Base-by-base conservation (phyloP, 371 early-diverging fungal species). In the Entomophthora muscae region DNA sequence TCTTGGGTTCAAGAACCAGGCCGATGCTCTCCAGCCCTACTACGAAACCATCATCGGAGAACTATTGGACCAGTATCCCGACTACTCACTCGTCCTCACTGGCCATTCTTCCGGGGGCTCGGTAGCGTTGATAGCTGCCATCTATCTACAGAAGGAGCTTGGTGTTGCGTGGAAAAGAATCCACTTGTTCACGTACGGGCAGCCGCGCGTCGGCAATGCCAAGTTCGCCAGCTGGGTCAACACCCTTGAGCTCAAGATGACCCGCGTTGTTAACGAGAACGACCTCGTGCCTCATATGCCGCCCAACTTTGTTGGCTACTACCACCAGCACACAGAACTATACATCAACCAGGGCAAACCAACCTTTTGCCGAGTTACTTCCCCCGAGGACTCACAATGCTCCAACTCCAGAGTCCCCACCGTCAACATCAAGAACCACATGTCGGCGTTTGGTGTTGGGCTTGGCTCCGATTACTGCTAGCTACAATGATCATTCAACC, bases 241-340 rank as follows among this genome's bases (percentile, higher is more conserved):
- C 29, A 42, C 31, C 0, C 63, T 74, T 31, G 66, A 68, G 5
- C 63, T 78, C 52, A 67, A 65, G 1, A 59, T 69, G 10, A 67
- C 64, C 52, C 71, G 80, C 29, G 63, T 75, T 64, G 77, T 78
- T 3, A 75, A 78, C 59, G 65, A 73, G 31, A 67, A 67, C 33
- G 81, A 81, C 65, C 59, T 77, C 55, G 77, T 79, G 17, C 76
- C 78, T 55, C 79, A 79, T 63, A 58, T 79, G 22, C 78, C 80
- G 17, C 78, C 78, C 62, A 65, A 68, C 59, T 32, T 67, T 59
- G 71, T 76, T 13, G 73, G 71, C 3, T 81, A 73, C 60, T 65
- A 65, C 61, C 80, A 81, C 58, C 70, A 72, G 52, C 59, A 71
- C 12, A 63, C 69, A 30, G 79, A 81, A 64, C 64, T 73, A 24